Evolutionary conservation across 257 asterid genomes (phyloP).

Genomic region (Cynanchum wilfordii): DNA sequence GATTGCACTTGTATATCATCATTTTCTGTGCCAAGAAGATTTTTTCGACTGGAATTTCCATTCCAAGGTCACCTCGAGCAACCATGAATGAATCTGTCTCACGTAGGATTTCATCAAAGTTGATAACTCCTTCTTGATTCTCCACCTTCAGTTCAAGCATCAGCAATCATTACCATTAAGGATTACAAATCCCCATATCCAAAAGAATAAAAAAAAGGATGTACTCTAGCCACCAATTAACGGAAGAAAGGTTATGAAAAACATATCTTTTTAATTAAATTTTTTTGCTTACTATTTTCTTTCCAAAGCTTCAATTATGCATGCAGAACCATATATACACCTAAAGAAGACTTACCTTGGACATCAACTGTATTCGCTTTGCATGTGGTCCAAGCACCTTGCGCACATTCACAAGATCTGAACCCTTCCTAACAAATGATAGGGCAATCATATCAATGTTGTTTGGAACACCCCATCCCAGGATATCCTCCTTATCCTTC

Average conservation of each 20-base stretch:
- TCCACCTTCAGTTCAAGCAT: constrained; percentile 50
- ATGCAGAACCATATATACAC: neutral
- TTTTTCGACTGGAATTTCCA: constrained; percentile 91
- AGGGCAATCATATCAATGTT: constrained; percentile 85
- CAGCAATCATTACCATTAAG: neutral
- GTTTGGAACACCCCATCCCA: constrained; percentile 84
- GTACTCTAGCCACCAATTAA: neutral
- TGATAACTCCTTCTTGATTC: constrained; percentile 83
- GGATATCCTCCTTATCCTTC: constrained; percentile 79
- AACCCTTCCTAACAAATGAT: constrained; percentile 83
- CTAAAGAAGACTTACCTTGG: constrained; percentile 45
- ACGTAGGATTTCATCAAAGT: constrained; percentile 81
- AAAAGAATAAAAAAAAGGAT: neutral
- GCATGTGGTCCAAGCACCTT: constrained; percentile 76
- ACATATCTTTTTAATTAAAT: neutral
- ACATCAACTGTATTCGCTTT: constrained; percentile 66
- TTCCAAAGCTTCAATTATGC: neutral
- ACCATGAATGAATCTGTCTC: constrained; percentile 90
- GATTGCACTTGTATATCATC: constrained; percentile 91
- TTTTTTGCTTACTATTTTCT: neutral
- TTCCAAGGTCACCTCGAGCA: constrained; percentile 90
- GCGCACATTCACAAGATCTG: constrained; percentile 78
- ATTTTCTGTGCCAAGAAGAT: constrained; percentile 86
- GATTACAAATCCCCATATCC: neutral
- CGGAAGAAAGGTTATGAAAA: neutral